phyloP scores from a whole-genome alignment of 176 grass and related monocot species.

The Cenchrus purpureus region DNA sequence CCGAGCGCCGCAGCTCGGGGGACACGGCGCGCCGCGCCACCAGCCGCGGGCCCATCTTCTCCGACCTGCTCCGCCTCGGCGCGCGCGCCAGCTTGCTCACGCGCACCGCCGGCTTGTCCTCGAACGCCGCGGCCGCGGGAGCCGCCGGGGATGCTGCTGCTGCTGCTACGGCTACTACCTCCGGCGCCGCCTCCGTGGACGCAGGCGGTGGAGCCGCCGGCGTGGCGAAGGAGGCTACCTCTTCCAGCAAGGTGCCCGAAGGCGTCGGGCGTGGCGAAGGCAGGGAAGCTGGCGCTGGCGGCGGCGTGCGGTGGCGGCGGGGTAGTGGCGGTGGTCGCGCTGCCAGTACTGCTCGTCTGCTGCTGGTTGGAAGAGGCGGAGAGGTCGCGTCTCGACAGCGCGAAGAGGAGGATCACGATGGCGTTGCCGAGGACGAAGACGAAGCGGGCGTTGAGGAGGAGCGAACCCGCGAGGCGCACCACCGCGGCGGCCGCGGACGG shows the following conservation, averaged over 20 bases:
- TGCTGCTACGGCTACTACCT: background rate
- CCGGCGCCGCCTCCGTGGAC: background rate
- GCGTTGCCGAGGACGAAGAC: slow-evolving; percentile 81
- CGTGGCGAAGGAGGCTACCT: background rate
- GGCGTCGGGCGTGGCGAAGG: background rate
- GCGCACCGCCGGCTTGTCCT: slow-evolving; percentile 50
- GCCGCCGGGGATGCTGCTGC: background rate
- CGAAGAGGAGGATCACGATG: slow-evolving; percentile 82
- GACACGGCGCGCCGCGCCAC: slow-evolving; percentile 25
- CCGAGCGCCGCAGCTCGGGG: slow-evolving; percentile 65
- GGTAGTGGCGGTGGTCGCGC: accelerated
- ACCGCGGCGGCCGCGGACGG: slow-evolving; percentile 46
- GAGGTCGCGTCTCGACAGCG: slow-evolving; percentile 58
- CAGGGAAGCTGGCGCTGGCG: background rate
- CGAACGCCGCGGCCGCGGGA: slow-evolving; percentile 12
- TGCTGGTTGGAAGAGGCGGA: slow-evolving; percentile 17
- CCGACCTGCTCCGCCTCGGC: slow-evolving; percentile 61
- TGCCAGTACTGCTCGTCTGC: background rate
- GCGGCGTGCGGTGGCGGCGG: background rate
- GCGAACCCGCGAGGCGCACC: slow-evolving; percentile 40
- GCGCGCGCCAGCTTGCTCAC: slow-evolving; percentile 40
- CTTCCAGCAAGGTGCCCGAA: background rate
- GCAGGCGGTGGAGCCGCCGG: background rate
- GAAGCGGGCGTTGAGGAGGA: slow-evolving; percentile 70
- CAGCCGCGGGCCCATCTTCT: slow-evolving; percentile 48